Base-by-base conservation (phyloP, 2,329 filamentous ascomycete species). In the Clonostachys rhizophaga region DNA sequence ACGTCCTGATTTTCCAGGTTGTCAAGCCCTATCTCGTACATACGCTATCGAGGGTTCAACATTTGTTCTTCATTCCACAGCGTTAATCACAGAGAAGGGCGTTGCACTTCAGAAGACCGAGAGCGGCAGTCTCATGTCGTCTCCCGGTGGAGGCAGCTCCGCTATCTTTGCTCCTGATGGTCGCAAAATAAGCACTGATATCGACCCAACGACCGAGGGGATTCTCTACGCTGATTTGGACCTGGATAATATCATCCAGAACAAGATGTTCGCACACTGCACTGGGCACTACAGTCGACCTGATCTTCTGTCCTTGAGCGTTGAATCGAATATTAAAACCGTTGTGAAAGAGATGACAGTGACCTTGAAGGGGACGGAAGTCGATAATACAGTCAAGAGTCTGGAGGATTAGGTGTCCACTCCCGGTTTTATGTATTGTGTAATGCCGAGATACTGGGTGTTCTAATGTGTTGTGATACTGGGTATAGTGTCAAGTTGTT, bases 31-130 rank as follows among this genome's bases (percentile, higher is more conserved):
- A 2, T 73, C 76, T 0, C 74, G 74, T 49, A 69, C 72, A 0
- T 81, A 82, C 52, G 79, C 80, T 1, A 72, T 83, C 9, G 81
- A 84, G 55, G 71, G 74, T 2, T 65, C 67, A 10, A 60, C 74
- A 0, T 84, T 75, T 49, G 79, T 84, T 1, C 67, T 82, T 3
- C 55, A 58, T 16, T 49, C 50, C 30, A 59, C 57, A 2, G 48
- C 70, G 50, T 60, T 71, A 40, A 50, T 72, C 20, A 70, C 66
- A 24, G 63, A 67, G 51, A 59, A 65, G 54, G 67, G 65, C 42
- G 46, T 70, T 44, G 64, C 66, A 6, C 71, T 75, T 56, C 64
- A 72, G 54, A 43, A 49, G 61, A 44, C 24, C 17, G 33, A 16
- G 13, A n/a, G 17, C n/a, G 33, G 14, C n/a, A 39, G 14, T 18